Base-by-base conservation (phyloP, 164 flowering plant species). In the Aristolochia contorta region DNA sequence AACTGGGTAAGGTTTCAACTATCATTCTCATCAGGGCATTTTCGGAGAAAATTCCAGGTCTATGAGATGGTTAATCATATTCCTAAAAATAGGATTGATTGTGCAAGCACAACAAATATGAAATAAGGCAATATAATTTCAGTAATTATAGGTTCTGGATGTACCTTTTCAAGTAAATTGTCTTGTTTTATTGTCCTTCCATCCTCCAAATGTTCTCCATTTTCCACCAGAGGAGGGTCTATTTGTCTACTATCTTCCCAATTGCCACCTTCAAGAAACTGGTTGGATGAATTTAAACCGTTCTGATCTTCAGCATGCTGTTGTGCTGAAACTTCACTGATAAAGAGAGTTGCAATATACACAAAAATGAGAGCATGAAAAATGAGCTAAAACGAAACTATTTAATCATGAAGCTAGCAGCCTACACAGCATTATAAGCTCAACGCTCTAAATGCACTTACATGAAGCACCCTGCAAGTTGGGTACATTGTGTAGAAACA, bases 261-360 rank as follows among this genome's bases (percentile, higher is more conserved):
- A 53, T 72, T 71, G 22, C 67, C 62, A 52, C 37, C 62, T 46
- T 56, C 78, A 13, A 56, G 70, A 63, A 61, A 72, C 48, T 72
- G 71, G 60, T 63, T 56, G 3, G 47, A 55, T 64, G 79, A 50
- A 27, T 47, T 56, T 19, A 57, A 56, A 10, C 56, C 60, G 49
- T 59, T 50, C 22, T 69, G 69, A 61, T 67, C 69, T 47, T 69
- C 76, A n/a, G 61, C 56, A 54, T 49, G 57, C 41, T 47, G 22
- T 58, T 60, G 60, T 14, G 64, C 60, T 12, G 78, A 64, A n/a
- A 65, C 53, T 30, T 27, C 58, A 52, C 90, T 82, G 71, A 30
- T n/a, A 18, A 67, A 64, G 60, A 61, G 3, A 54, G 56, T 10
- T 37, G 43, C 43, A 37, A 37, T 3, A 37, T 8, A 55, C 20